phyloP scores from a whole-genome alignment of 2,329 filamentous ascomycete genomes.

The Thelonectria discophora region DNA sequence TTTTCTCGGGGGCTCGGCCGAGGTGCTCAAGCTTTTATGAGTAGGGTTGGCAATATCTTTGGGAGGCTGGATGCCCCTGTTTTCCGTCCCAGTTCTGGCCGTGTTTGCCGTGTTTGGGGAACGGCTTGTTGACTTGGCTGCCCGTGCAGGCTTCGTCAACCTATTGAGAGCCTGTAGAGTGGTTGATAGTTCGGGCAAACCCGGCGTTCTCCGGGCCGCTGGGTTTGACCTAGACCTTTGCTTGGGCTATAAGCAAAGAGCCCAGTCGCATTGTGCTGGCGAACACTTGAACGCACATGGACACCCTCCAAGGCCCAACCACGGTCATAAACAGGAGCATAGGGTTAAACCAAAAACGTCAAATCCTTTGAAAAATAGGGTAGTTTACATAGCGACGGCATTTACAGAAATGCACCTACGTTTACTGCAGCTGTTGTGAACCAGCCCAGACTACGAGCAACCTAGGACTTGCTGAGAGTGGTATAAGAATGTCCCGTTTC shows the following conservation, averaged over 20 bases:
- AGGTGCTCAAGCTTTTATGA: background rate
- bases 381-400: constrained; percentile 57
- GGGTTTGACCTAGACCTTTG: constrained; percentile 3
- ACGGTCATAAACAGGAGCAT: constrained; percentile 10
- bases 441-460: constrained; percentile 60
- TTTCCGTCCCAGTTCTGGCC: background rate
- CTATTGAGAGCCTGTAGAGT: constrained; percentile 4
- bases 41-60: background rate
- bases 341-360: background rate
- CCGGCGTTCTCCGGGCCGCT: constrained; percentile 5
- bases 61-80: background rate
- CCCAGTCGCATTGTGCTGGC: background rate
- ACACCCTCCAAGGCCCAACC: no score
- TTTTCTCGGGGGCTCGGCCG: background rate
- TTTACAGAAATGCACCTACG: constrained; percentile 73
- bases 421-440: constrained; percentile 68
- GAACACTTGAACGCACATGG: no score
- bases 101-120: constrained; percentile 8
- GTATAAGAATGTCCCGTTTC: constrained; percentile 72
- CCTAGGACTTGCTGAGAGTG: constrained; percentile 73
- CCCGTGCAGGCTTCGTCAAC: background rate
- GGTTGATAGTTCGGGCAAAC: constrained; percentile 3
- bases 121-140: constrained; percentile 1
- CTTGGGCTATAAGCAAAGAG: background rate
- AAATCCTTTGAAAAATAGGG: background rate